Conservation (phyloP, 208 protist genomes). For the Acanthamoeba culbertsoni region DNA sequence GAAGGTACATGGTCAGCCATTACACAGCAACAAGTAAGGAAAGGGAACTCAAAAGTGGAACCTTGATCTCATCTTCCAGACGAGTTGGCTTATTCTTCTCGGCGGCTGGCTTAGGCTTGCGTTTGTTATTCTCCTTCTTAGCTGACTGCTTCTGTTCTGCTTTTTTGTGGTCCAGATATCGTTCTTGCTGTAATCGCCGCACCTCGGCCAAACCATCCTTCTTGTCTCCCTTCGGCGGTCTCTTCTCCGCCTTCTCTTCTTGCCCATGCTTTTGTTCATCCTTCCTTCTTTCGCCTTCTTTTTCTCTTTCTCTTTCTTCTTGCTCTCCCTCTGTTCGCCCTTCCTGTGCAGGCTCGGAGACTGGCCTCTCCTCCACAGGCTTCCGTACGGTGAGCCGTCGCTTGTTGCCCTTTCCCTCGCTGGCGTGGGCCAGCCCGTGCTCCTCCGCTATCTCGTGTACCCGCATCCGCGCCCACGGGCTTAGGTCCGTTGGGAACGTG, state of each 20-base stretch:
- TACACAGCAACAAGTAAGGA: neutral
- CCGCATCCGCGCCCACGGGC: neutral
- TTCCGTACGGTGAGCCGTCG: neutral
- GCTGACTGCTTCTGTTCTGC: neutral
- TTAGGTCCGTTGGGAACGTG: neutral
- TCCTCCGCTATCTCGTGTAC: slow-evolving; percentile 3
- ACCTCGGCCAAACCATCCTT: neutral
- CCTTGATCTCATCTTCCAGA: neutral
- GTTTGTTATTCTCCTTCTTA: neutral
- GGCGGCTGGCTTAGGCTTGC: neutral
- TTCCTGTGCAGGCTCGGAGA: neutral
- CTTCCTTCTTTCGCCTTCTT: neutral
- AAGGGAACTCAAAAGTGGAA: neutral
- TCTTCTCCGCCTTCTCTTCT: neutral
- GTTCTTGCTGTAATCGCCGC: neutral
- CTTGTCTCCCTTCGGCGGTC: neutral
- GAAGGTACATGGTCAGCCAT: neutral
- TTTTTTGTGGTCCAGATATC: neutral
- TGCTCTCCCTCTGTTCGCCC: neutral
- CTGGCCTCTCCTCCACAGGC: slow-evolving; percentile 7
- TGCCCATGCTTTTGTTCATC: neutral
- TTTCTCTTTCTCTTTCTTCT: neutral
- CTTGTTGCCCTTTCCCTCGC: neutral
- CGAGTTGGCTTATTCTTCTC: neutral
- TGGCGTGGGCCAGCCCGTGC: neutral